phyloP scores from a whole-genome alignment of 2,329 filamentous ascomycete species.

The Xylaria sp. region DNA sequence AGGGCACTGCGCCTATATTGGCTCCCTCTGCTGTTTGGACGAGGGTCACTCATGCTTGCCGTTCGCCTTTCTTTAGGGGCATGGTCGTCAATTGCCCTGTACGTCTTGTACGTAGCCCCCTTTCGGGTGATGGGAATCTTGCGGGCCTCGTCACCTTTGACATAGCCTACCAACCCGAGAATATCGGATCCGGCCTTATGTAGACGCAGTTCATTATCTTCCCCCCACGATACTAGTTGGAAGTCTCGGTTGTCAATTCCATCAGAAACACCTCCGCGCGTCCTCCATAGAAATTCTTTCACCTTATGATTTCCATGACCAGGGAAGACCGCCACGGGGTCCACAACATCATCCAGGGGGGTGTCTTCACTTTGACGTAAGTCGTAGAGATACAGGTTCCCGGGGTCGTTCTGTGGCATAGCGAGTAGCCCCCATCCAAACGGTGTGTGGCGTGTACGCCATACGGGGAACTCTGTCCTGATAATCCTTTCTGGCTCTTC shows the following conservation, averaged over 20 bases:
- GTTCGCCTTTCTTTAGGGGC: slow-evolving; percentile 67
- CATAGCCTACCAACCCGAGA: slow-evolving; percentile 76
- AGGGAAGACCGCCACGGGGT: slow-evolving; percentile 67
- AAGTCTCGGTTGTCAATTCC: slow-evolving; percentile 87
- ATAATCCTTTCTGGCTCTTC: slow-evolving; percentile 81
- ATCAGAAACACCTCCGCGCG: slow-evolving; percentile 74
- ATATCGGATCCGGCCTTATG: slow-evolving; percentile 76
- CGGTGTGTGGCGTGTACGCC: slow-evolving; percentile 90
- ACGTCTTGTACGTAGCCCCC: slow-evolving; percentile 87
- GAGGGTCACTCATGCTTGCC: slow-evolving; percentile 71
- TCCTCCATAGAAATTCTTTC: slow-evolving; percentile 92
- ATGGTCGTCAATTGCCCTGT: slow-evolving; percentile 75
- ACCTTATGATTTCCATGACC: slow-evolving; percentile 76
- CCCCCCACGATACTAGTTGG: slow-evolving; percentile 92
- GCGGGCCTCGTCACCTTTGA: slow-evolving; percentile 73
- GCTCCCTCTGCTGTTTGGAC: slow-evolving; percentile 57
- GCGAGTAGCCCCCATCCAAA: slow-evolving; percentile 88
- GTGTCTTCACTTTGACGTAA: slow-evolving; percentile 62
- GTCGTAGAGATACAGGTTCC: slow-evolving; percentile 86
- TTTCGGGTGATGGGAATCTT: slow-evolving; percentile 82
- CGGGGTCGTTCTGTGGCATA: slow-evolving; percentile 91
- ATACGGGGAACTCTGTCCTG: slow-evolving; percentile 85
- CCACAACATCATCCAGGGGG: slow-evolving; percentile 57
- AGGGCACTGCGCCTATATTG: slow-evolving; percentile 58
- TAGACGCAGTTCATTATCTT: slow-evolving; percentile 83